Evolutionary conservation across 1,284 basidiomycete genomes (phyloP), one percentile per base, ranked within the genome.

Genomic region (Papiliotrema laurentii): DNA sequence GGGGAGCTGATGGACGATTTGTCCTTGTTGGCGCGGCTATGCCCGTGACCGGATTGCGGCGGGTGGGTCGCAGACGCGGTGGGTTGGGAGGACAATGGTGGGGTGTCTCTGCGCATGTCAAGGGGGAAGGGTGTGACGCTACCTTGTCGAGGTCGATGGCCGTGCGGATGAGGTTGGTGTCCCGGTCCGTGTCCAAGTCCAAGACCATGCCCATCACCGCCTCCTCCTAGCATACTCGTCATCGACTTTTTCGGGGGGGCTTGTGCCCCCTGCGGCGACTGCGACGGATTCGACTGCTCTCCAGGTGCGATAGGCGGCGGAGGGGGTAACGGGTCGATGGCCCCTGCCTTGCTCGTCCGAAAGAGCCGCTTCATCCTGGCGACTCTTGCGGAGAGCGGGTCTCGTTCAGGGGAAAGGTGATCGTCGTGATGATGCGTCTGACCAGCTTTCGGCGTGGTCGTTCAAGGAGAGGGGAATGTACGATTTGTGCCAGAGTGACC

Each of bases 101-200:
- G 31, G 16, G 47, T 39, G n/a, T 49, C 46, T 25, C 47, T 25
- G 2, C 43, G 43, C 9, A 54, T 49, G 48, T 68, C 64, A 5
- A 64, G 45, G 0, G 67, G 69, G 51, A 68, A 69, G 1, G 67
- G 67, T 10, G 69, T 68, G 7, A 71, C 64, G 37, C 50, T 55
- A 13, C 27, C 47, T 33, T 53, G 50, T n/a, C 51, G 33, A 27
- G 39, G 31, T 26, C 24, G 10, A 24, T 25, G 10, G 18, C 37
- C 44, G 6, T 26, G 21, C n/a, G 19, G 27, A 22, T 30, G 38
- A 51, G 39, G 35, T 3, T 19, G 25, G 9, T 38, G 36, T 21
- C 36, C 45, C 22, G 30, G 27, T 18, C 18, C 44, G 11, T 36
- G 34, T 35, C 24, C 24, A 37, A 27, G 9, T 19, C 25, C 24